phyloP scores from a whole-genome alignment of 345 rosid species.

The Aquilaria yunnanensis region DNA sequence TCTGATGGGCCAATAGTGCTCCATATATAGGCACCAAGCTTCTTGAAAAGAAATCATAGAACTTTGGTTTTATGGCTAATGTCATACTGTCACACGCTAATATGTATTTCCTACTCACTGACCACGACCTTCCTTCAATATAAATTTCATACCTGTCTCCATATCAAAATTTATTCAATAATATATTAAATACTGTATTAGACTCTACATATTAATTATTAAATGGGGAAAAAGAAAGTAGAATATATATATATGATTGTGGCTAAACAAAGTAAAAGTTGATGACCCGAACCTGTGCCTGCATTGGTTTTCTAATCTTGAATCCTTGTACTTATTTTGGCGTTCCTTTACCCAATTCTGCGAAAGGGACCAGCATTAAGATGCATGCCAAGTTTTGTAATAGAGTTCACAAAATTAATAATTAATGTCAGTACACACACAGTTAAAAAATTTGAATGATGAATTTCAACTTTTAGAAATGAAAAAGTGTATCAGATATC shows the following conservation, averaged over 20 bases:
- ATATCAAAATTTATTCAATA: neutral
- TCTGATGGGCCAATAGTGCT: slow-evolving; percentile 36
- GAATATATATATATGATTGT: neutral
- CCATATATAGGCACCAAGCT: slow-evolving; percentile 23
- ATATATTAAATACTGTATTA: too few relatives aligned
- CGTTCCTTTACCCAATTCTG: slow-evolving; percentile 36
- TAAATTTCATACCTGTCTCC: slow-evolving; percentile 27
- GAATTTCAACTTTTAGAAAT: too few relatives aligned
- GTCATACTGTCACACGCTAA: slow-evolving; percentile 33
- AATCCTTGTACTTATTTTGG: slow-evolving; percentile 22
- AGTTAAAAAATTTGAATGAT: too few relatives aligned
- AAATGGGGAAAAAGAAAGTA: neutral
- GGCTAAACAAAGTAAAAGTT: too few relatives aligned
- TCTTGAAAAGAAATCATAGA: slow-evolving; percentile 29
- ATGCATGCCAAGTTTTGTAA: too few relatives aligned
- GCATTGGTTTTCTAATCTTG: slow-evolving; percentile 44
- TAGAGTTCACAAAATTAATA: neutral
- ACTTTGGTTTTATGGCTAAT: slow-evolving; percentile 19
- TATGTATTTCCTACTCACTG: slow-evolving; percentile 36
- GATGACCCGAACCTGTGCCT: slow-evolving; percentile 30
- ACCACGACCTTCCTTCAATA: slow-evolving; percentile 34
- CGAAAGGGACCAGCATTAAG: too few relatives aligned
- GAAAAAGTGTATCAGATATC: too few relatives aligned
- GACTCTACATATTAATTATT: neutral
- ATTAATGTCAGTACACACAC: neutral